These are phyloP conservation scores for Tylopilus balloui DNA, from an alignment of 768 basidiomycete species.

Conservation along the genomic window DNA sequence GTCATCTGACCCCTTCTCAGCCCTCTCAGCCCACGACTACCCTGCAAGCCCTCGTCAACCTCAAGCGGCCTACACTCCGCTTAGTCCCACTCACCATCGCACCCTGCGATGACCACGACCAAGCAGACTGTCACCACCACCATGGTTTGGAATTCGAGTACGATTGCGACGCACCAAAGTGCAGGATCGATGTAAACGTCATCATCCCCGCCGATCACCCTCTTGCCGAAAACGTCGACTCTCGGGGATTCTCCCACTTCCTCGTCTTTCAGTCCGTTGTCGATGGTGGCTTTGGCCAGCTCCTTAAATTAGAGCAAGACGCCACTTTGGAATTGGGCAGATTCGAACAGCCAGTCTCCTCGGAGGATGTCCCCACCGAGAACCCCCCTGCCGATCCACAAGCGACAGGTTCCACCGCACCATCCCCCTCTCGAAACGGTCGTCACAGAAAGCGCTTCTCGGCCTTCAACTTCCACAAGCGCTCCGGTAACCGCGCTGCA, in stretches of 20 bases:
- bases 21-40: slow-evolving; percentile 84
- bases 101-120: slow-evolving; percentile 42
- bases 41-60: slow-evolving; percentile 89
- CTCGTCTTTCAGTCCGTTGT: slow-evolving; percentile 47
- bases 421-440: slow-evolving; percentile 16
- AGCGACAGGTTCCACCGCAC: slow-evolving; percentile 9
- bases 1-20: slow-evolving; percentile 34
- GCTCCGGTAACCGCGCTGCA: slow-evolving; percentile 45
- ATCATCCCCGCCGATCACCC: slow-evolving; percentile 63
- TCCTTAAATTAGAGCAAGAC: slow-evolving; percentile 70
- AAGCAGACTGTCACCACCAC: slow-evolving; percentile 50
- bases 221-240: slow-evolving; percentile 40
- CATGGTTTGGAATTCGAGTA: slow-evolving; percentile 89
- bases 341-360: slow-evolving; percentile 45
- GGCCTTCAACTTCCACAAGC: slow-evolving; percentile 63
- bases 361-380: slow-evolving; percentile 8
- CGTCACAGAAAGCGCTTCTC: slow-evolving; percentile 56
- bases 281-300: slow-evolving; percentile 78
- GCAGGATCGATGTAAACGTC: slow-evolving; percentile 74
- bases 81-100: slow-evolving; percentile 58
- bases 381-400: slow-evolving; percentile 10
- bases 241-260: slow-evolving; percentile 27
- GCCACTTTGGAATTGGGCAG: slow-evolving; percentile 75
- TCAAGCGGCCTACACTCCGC: slow-evolving; percentile 84
- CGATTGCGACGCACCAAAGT: slow-evolving; percentile 86